Percentiles rank a stretch among this genome's conserved stretches.
These are phyloP conservation scores for Coffea canephora DNA, from an alignment of 257 asterid species.

Conservation along the genomic window DNA sequence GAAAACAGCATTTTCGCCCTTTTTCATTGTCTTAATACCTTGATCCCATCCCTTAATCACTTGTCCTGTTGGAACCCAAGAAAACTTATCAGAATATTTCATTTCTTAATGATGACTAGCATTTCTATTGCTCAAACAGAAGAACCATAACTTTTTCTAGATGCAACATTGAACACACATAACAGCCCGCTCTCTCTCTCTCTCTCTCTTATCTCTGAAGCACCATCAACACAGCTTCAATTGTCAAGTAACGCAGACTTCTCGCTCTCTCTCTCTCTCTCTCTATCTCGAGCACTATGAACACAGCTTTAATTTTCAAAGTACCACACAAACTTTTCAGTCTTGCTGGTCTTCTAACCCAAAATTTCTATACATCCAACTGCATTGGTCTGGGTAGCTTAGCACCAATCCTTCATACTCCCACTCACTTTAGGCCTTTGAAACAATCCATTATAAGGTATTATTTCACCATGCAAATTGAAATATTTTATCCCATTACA, in stretches of 20 bases:
- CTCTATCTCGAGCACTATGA: neutral
- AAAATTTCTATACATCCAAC: neutral
- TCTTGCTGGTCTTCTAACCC: neutral
- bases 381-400: neutral
- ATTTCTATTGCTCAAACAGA: neutral
- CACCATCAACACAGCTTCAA: neutral
- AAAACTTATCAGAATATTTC: neutral
- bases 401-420: neutral
- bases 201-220: neutral
- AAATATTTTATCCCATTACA: neutral
- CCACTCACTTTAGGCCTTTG: neutral
- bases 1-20: conserved; percentile 58
- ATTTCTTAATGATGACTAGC: neutral
- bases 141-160: neutral
- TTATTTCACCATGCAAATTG: neutral
- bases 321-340: too few species aligned
- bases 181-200: neutral
- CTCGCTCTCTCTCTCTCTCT: too few species aligned
- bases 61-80: conserved; percentile 32
- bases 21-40: conserved; percentile 64
- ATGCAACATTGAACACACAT: neutral
- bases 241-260: neutral
- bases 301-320: neutral
- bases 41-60: conserved; percentile 65
- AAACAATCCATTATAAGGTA: neutral